Evolutionary conservation across 192 early-diverging fungal genomes (phyloP), one percentile per base, ranked within the genome.

Genomic region (Coemansia sp.): DNA sequence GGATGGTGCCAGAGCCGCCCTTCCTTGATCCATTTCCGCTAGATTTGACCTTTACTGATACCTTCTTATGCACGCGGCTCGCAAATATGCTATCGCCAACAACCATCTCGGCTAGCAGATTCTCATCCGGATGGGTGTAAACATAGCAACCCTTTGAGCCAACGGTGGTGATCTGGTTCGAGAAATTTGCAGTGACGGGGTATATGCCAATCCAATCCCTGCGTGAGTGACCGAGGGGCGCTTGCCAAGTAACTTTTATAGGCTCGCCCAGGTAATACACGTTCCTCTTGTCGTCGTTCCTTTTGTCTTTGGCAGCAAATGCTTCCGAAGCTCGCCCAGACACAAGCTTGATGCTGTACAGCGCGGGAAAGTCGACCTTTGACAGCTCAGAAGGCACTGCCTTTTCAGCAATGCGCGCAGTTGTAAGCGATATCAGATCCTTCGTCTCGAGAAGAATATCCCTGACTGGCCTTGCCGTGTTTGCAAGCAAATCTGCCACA

Each of bases 191-290:
- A 0, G 84, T 85, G 0, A 92, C 85, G 14, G 84, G 85, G 68
- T 96, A 98, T 6, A 97, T 77, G 29, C 96, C 96, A 67, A 98
- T 89, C 96, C 96, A 98, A 75, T 98, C 96, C 50, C 82, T 69
- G 19, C 81, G 68, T 33, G 86, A 82, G 65, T 94, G 90, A 62
- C 75, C 87, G 55, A 70, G 63, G n/a, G 84, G 90, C n/a, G 84
- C 91, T 36, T 84, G 85, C 86, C 95, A 98, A 8, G 72, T 59
- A 2, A 94, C 76, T 1, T 59, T 70, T 37, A 98, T 91, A 27
- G 88, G 83, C 54, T 89, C 84, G 10, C 96, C 96, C 25, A 98
- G 81, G 28, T 74, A 65, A 57, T 88, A 92, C 1, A 54, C 61
- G 20, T 47, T 19, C 65, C 67, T 72, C 37, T 55, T 42, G 6